Base-by-base conservation (phyloP, 2,329 filamentous ascomycete genomes). In the Stemphylium lycopersici region DNA sequence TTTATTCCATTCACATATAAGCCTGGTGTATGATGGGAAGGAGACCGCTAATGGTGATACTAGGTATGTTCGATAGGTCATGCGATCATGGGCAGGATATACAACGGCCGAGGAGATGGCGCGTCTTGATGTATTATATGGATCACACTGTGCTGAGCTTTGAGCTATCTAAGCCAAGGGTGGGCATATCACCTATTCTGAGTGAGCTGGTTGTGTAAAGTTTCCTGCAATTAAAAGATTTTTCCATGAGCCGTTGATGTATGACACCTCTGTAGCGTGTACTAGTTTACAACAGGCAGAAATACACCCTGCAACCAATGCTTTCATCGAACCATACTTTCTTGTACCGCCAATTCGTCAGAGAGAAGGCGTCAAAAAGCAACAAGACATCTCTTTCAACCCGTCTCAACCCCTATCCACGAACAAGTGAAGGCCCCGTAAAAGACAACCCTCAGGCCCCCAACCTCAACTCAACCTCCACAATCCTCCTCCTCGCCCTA, bases 141-240 rank as follows among this genome's bases (percentile, higher is more conserved):
- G 86, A 91, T 72, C 86, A 90, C 64, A 83, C 84, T 2, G 82
- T 93, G 24, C 68, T 91, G 60, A 87, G 83, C 54, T 93, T 91
- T 75, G 87, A 90, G 71, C 73, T 91, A n/a, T 63, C 66, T 18
- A 75, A 69, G 48, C 48, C 47, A 26, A 58, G 52, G 39, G 53
- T 29, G 20, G 52, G 44, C 3, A 50, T 37, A 6, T 50, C 56
- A 7, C 48, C 44, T n/a, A 55, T 52, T 18, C 32, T 72, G 13
- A 63, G 42, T 6, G 66, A 65, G 11, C 48, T 73, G 40, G 52
- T 71, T 4, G 65, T 72, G 3, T 72, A 60, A 18, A 7, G 29
- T 12, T 16, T 33, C 50, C 8, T 10, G 10, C 2, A 2, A 10
- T 29, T 8, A 8, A 3, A 29, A 11, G 2, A 11, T 10, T 29